Evolutionary conservation across 441 rosid species (phyloP).

Genomic region (Pelargonium myrrhifolium): DNA sequence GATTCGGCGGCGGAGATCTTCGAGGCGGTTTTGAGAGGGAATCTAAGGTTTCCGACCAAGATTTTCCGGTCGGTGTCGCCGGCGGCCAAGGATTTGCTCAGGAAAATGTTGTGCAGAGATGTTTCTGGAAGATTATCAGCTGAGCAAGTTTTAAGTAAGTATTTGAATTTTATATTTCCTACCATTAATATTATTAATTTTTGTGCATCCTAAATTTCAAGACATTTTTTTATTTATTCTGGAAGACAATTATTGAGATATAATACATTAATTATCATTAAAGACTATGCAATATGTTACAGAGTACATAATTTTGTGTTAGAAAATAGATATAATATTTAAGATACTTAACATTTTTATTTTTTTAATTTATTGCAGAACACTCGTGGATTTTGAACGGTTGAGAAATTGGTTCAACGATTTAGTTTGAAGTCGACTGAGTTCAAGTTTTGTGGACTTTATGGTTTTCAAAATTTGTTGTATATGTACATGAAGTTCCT

Average conservation of each 20-base stretch:
- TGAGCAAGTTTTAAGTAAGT: constrained; percentile 57
- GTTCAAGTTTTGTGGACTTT: no score
- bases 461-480: no score
- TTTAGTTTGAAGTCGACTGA: background rate
- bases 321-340: no score
- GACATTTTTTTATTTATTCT: background rate
- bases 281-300: no score
- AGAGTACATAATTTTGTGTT: no score
- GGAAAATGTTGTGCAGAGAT: constrained; percentile 62
- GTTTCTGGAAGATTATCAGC: constrained; percentile 45
- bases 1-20: constrained; percentile 49
- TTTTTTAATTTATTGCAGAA: constrained; percentile 33
- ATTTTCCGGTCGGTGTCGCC: constrained; percentile 38
- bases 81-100: constrained; percentile 48
- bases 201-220: no score
- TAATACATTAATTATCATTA: no score
- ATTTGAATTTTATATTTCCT: background rate
- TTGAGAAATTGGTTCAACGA: constrained; percentile 29
- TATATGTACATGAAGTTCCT: background rate
- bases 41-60: constrained; percentile 45
- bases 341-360: background rate
- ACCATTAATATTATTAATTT: background rate
- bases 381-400: constrained; percentile 67
- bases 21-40: constrained; percentile 46
- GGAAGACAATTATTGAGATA: no score